Evolutionary conservation across 2,329 filamentous ascomycete species (phyloP).

Genomic region (Colletotrichum aenigma): DNA sequence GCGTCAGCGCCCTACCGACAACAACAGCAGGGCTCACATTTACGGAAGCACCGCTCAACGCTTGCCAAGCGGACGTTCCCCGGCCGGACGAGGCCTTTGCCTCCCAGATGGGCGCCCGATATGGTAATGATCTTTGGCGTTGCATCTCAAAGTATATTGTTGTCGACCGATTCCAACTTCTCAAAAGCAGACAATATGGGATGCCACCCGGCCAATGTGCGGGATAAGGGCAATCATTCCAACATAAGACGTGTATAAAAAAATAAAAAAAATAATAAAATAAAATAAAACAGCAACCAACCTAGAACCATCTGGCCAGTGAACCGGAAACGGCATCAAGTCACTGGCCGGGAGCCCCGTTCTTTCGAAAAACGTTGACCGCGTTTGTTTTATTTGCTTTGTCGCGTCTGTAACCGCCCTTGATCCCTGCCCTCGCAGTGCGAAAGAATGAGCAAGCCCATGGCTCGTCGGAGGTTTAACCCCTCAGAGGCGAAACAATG

Average conservation of each 20-base stretch:
- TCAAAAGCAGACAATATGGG: not conserved
- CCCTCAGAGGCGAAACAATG: conserved; percentile 7
- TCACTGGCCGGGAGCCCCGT: not conserved
- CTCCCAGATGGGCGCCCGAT: not conserved
- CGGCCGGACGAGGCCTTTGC: not conserved
- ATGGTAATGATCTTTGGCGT: conserved; percentile 3
- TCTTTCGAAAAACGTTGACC: not conserved
- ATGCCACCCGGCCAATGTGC: not conserved
- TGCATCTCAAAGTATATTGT: not conserved
- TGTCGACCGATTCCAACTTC: not conserved
- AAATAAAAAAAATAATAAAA: too few species aligned
- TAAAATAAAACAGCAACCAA: not conserved
- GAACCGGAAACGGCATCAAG: not conserved
- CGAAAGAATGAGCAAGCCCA: not conserved
- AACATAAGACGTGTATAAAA: not conserved
- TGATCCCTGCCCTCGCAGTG: not conserved
- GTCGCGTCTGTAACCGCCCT: not conserved
- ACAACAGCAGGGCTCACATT: not conserved
- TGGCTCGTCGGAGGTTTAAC: not conserved
- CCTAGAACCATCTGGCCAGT: not conserved
- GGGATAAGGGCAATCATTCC: not conserved
- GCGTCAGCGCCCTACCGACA: not conserved
- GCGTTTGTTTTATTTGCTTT: not conserved
- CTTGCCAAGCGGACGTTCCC: not conserved
- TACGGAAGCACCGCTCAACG: not conserved